phyloP scores from a whole-genome alignment of 2,329 filamentous ascomycete genomes.

The Claviceps monticola region DNA sequence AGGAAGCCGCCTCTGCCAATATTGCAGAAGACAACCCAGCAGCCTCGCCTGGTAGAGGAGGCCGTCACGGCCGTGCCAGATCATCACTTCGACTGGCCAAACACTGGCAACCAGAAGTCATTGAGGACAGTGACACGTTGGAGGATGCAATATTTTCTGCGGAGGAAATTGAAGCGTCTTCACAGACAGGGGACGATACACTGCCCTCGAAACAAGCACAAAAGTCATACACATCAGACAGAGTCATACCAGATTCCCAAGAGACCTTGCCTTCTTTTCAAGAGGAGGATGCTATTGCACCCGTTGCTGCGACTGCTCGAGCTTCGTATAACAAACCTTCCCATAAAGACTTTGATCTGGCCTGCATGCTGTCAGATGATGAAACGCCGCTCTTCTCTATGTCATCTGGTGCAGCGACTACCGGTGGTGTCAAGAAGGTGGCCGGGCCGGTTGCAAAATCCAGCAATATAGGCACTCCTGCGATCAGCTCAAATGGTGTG shows the following conservation, averaged over 20 bases:
- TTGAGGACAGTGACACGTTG: conserved; percentile 5
- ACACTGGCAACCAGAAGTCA: background rate
- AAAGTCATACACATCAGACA: background rate
- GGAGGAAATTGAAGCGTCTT: conserved; percentile 1
- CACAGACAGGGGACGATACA: conserved; percentile 5
- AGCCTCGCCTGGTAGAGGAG: background rate
- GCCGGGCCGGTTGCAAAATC: background rate
- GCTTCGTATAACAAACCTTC: background rate
- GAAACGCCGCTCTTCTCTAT: conserved; percentile 18
- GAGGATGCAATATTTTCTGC: conserved; percentile 5
- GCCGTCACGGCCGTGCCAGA: background rate
- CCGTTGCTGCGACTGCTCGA: background rate
- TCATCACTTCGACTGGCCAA: background rate
- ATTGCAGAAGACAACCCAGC: background rate
- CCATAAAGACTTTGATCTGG: conserved; percentile 3
- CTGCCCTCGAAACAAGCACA: conserved; percentile 1
- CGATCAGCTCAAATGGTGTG: background rate
- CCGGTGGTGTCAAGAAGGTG: background rate
- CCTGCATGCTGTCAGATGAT: conserved; percentile 21
- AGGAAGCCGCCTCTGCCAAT: conserved; percentile 3
- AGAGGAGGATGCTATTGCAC: background rate
- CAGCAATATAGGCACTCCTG: background rate
- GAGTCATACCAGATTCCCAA: conserved; percentile 17
- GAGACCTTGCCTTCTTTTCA: conserved; percentile 10
- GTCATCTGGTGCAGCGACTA: background rate